These are phyloP conservation scores for Stylosanthes scabra DNA, from an alignment of 331 rosid genomes.

Conservation along the genomic window DNA sequence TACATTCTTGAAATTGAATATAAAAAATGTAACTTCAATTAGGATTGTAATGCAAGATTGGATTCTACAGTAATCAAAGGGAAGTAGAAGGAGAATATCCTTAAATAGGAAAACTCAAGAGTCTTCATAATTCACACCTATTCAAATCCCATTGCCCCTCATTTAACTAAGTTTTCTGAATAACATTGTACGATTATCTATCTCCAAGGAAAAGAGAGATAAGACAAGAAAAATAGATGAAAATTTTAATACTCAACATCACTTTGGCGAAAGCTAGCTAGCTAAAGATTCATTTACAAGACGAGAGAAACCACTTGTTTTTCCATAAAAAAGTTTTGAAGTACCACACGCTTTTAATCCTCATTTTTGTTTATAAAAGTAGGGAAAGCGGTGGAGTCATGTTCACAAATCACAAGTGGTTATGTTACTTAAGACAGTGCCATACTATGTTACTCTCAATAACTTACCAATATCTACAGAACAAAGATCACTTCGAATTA, in stretches of 20 bases:
- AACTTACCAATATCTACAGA: not conserved
- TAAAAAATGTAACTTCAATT: no score
- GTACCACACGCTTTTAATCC: not conserved
- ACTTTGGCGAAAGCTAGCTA: not conserved
- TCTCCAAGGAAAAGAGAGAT: not conserved
- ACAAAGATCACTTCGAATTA: not conserved
- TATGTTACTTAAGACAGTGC: constrained; percentile 1
- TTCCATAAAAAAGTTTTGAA: not conserved
- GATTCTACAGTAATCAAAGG: no score
- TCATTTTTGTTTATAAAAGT: not conserved
- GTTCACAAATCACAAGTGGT: not conserved
- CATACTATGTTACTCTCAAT: not conserved
- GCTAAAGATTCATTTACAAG: not conserved
- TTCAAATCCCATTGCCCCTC: no score
- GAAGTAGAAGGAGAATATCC: no score
- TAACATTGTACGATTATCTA: not conserved
- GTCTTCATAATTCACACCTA: no score
- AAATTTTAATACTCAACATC: not conserved
- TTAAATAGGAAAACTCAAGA: no score
- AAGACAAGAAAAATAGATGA: not conserved
- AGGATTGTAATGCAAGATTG: no score
- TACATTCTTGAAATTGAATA: no score
- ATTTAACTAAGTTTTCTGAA: not conserved
- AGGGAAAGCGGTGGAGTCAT: not conserved
- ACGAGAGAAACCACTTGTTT: not conserved